Evolutionary conservation across 2,329 filamentous ascomycete genomes (phyloP).

Genomic region (Hypoxylon sp.): DNA sequence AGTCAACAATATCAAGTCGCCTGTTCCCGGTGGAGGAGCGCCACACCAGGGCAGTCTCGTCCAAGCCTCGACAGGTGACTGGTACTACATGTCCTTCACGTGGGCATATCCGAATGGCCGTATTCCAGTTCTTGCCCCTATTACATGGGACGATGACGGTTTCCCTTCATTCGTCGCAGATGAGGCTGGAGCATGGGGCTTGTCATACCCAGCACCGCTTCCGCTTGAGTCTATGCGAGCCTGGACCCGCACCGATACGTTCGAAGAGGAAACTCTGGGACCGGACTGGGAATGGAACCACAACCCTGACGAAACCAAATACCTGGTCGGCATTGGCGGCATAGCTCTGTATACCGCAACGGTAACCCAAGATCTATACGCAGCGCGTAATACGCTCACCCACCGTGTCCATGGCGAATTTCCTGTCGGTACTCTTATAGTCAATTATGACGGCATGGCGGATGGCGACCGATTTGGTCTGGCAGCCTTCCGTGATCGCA

Average conservation of each 20-base stretch:
- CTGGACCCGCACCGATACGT: conserved; percentile 60
- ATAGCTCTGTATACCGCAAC: conserved; percentile 63
- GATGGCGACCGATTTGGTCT: conserved; percentile 66
- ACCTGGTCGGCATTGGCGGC: conserved; percentile 56
- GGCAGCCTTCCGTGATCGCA: conserved; percentile 65
- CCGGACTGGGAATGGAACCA: conserved; percentile 72
- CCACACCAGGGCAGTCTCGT: conserved; percentile 70
- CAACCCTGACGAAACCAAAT: conserved; percentile 66
- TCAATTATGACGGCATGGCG: conserved; percentile 63
- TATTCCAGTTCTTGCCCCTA: conserved; percentile 67
- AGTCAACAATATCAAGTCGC: conserved; percentile 57
- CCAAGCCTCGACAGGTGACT: conserved; percentile 63
- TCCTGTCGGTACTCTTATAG: conserved; percentile 62
- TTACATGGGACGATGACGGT: conserved; percentile 65
- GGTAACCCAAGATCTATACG: conserved; percentile 64
- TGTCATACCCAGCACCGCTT: conserved; percentile 57
- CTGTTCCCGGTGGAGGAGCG: conserved; percentile 59
- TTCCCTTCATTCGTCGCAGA: conserved; percentile 61
- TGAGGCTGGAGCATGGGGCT: conserved; percentile 60
- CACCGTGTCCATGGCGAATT: conserved; percentile 60
- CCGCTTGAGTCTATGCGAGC: conserved; percentile 46
- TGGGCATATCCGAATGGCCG: conserved; percentile 68
- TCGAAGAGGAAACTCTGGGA: conserved; percentile 57
- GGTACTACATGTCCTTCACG: conserved; percentile 71
- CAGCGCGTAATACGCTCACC: conserved; percentile 62